phyloP scores from a whole-genome alignment of 2,329 filamentous ascomycete species.

The Fusarium tupiense region DNA sequence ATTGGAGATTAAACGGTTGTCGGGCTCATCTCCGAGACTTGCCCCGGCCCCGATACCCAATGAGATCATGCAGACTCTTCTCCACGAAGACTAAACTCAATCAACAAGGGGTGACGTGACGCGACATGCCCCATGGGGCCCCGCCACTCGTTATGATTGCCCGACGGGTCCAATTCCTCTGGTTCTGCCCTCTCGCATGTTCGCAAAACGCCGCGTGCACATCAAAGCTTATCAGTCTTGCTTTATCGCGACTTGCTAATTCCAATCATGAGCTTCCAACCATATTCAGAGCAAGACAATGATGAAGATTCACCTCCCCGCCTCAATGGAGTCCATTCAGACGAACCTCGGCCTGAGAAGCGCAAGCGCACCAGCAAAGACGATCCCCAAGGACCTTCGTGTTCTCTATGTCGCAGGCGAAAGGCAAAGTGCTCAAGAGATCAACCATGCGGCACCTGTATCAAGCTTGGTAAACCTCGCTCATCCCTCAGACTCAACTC shows the following conservation, averaged over 20 bases:
- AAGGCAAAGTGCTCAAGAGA: neutral
- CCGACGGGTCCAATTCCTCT: neutral
- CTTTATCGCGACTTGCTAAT: neutral
- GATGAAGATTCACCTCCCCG: neutral
- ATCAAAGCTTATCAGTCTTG: neutral
- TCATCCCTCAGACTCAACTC: too few species aligned
- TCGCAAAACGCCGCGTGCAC: neutral
- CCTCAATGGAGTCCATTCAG: neutral
- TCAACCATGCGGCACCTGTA: neutral
- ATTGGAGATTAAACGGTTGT: rapidly evolving
- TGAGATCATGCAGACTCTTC: neutral
- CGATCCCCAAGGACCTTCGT: neutral
- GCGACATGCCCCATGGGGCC: neutral
- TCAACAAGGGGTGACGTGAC: neutral
- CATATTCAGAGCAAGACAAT: neutral
- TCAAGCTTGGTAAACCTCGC: neutral
- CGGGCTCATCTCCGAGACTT: neutral
- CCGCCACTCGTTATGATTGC: neutral
- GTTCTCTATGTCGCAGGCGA: neutral
- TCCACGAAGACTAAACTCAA: neutral
- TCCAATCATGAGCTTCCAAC: neutral
- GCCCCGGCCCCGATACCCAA: neutral
- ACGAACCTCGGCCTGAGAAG: neutral
- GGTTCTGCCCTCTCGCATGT: neutral
- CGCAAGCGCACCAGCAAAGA: neutral